phyloP scores from a whole-genome alignment of 163 green algal genomes.

The Smithsoniella earleae region DNA sequence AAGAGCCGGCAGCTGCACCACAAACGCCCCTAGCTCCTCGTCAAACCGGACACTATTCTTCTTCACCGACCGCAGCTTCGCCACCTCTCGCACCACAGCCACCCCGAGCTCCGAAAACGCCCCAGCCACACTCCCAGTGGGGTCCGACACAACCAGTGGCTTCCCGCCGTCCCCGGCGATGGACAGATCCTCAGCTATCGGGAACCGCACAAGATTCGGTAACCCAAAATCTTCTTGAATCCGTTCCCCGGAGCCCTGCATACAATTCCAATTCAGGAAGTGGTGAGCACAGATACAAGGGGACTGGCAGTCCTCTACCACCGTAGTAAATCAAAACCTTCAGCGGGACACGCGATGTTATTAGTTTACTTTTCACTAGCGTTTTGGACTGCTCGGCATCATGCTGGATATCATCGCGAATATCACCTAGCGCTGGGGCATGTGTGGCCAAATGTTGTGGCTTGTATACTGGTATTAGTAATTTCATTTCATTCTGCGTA shows the following conservation, averaged over 20 bases:
- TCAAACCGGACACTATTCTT: slow-evolving; percentile 61
- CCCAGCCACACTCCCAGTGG: slow-evolving; percentile 48
- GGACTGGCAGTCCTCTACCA: no score
- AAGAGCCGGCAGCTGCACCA: slow-evolving; percentile 49
- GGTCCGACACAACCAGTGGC: slow-evolving; percentile 81
- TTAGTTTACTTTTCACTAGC: no score
- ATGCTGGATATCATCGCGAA: no score
- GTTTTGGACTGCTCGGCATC: no score
- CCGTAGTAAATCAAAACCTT: no score
- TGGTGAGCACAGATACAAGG: no score
- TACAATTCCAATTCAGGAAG: no score
- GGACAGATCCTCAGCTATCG: slow-evolving; percentile 82
- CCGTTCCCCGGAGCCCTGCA: slow-evolving; percentile 46
- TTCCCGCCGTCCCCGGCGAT: slow-evolving; percentile 74
- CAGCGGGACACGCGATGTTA: no score
- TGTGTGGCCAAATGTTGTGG: no score
- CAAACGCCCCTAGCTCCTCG: slow-evolving; percentile 47
- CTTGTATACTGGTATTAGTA: no score
- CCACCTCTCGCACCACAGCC: slow-evolving; percentile 83
- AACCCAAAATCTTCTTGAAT: slow-evolving; percentile 85
- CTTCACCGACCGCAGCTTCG: slow-evolving; percentile 59
- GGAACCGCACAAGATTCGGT: slow-evolving; percentile 84
- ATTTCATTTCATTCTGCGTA: no score
- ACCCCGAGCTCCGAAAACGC: slow-evolving; percentile 81
- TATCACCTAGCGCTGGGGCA: no score